Conservation (phyloP, 495 filamentous ascomycete species). For the Copromyces sp. region DNA sequence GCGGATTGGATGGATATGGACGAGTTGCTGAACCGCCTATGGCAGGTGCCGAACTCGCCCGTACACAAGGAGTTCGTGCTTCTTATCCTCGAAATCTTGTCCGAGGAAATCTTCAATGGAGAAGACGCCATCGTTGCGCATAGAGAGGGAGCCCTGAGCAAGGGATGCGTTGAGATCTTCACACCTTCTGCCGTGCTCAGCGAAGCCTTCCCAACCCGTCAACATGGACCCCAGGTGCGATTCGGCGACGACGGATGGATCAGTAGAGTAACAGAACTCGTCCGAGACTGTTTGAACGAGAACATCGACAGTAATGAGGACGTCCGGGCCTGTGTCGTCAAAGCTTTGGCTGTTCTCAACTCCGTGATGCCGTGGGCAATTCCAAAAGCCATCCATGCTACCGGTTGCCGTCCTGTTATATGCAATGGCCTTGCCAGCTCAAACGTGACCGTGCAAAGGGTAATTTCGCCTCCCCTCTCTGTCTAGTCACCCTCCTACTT, state of each 20-base stretch:
- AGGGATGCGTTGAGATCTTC: slow-evolving; percentile 85
- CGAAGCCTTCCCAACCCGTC: slow-evolving; percentile 60
- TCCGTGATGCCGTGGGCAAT: slow-evolving; percentile 76
- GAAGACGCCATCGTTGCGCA: slow-evolving; percentile 79
- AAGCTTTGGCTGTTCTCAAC: slow-evolving; percentile 62
- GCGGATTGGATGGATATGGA: slow-evolving; percentile 95
- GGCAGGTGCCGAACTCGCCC: slow-evolving; percentile 52
- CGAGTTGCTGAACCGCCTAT: slow-evolving; percentile 64
- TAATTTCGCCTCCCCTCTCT: background rate
- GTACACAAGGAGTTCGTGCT: slow-evolving; percentile 74
- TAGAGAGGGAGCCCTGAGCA: slow-evolving; percentile 72
- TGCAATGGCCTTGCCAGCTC: slow-evolving; percentile 64
- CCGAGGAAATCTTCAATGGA: slow-evolving; percentile 79
- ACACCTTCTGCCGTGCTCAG: slow-evolving; percentile 65
- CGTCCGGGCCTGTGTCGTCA: slow-evolving; percentile 57
- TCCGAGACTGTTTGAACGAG: slow-evolving; percentile 60
- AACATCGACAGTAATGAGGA: slow-evolving; percentile 52
- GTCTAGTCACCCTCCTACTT: slow-evolving; percentile 42
- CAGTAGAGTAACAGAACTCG: slow-evolving; percentile 59
- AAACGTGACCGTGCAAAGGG: slow-evolving; percentile 56
- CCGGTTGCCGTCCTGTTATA: slow-evolving; percentile 59
- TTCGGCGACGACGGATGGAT: slow-evolving; percentile 83
- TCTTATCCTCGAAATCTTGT: slow-evolving; percentile 79
- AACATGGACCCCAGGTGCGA: slow-evolving; percentile 48
- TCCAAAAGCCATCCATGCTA: slow-evolving; percentile 63